Percentiles rank a stretch among this genome's conserved stretches.
phyloP scores from a whole-genome alignment of 805 yeast genomes.

The Hanseniaspora vineae region DNA sequence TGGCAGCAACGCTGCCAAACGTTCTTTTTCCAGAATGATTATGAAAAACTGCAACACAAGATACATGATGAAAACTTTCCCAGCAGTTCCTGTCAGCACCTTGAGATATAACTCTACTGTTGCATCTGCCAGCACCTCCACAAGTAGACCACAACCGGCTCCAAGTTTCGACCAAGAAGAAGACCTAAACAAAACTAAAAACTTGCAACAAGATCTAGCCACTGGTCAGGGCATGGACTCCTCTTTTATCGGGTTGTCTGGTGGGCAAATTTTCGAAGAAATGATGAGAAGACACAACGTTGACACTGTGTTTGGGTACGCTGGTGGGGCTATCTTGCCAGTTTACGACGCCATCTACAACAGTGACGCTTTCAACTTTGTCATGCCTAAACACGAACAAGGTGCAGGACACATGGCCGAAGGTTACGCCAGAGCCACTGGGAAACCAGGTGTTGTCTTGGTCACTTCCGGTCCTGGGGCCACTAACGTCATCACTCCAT shows the following conservation, averaged over 20 bases:
- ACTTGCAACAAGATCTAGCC: constrained; percentile 1
- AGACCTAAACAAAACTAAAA: constrained; percentile 10
- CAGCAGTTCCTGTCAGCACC: constrained; percentile 3
- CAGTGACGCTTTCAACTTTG: constrained; percentile 77
- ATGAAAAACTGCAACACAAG: constrained; percentile 1
- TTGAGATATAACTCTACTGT: constrained; percentile 4
- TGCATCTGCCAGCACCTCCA: neutral
- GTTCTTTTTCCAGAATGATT: constrained; percentile 1
- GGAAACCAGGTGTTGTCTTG: constrained; percentile 94
- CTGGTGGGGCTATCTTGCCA: constrained; percentile 98
- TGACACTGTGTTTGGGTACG: constrained; percentile 93
- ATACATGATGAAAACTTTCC: constrained; percentile 5
- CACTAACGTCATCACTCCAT: constrained; percentile 94
- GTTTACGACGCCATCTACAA: constrained; percentile 95
- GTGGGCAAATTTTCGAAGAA: constrained; percentile 97
- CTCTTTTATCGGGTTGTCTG: constrained; percentile 89
- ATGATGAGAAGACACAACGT: constrained; percentile 96
- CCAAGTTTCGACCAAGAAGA: constrained; percentile 20
- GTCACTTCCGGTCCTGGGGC: constrained; percentile 99
- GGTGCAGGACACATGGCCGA: constrained; percentile 99
- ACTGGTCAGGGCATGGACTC: constrained; percentile 42
- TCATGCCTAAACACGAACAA: constrained; percentile 93
- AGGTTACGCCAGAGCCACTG: constrained; percentile 91
- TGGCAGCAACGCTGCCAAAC: constrained; percentile 5
- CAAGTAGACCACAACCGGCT: constrained; percentile 23